Percentiles rank a stretch among this genome's conserved stretches.
These are phyloP conservation scores for Phlebiopsis flavidoalba DNA, from an alignment of 768 basidiomycete genomes.

Conservation along the genomic window DNA sequence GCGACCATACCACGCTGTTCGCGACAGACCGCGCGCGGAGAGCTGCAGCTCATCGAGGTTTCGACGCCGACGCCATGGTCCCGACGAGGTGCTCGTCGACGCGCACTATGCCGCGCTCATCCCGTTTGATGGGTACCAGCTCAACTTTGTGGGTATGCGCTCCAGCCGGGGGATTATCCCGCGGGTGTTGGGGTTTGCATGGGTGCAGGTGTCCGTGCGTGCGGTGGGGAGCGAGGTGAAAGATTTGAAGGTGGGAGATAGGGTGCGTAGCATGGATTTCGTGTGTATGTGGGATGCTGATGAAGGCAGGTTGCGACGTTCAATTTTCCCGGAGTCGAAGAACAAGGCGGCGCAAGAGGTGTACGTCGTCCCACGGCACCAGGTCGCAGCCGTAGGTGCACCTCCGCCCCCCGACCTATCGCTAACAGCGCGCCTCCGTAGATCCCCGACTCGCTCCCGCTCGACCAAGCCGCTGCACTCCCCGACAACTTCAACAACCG, in stretches of 20 bases:
- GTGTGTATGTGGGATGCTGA: not conserved
- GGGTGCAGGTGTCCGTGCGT: not conserved
- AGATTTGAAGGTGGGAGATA: constrained; percentile 3
- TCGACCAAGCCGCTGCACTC: constrained; percentile 3
- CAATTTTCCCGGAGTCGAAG: not conserved
- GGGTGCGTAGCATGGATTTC: not conserved
- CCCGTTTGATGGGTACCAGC: constrained; percentile 2
- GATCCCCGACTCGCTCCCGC: not conserved
- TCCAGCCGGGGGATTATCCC: not conserved
- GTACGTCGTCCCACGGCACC: not conserved
- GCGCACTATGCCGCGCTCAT: constrained; percentile 1
- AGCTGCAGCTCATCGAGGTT: not conserved
- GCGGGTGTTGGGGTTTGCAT: not conserved
- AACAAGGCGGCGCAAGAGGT: constrained; percentile 7
- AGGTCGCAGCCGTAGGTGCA: not conserved
- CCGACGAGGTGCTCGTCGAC: constrained; percentile 6
- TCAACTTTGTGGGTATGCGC: not conserved
- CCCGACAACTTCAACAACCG: constrained; percentile 9
- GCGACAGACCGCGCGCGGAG: not conserved
- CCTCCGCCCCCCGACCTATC: not conserved
- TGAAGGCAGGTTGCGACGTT: not conserved
- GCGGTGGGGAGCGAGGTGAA: constrained; percentile 2
- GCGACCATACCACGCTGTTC: too few species aligned
- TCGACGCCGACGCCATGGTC: constrained; percentile 2
- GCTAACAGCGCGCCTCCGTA: not conserved